A percentile compares a stretch with the other conserved stretches of the same genome.
Evolutionary conservation across 148 eudicot genomes (phyloP).

Genomic region (Selenicereus undatus): DNA sequence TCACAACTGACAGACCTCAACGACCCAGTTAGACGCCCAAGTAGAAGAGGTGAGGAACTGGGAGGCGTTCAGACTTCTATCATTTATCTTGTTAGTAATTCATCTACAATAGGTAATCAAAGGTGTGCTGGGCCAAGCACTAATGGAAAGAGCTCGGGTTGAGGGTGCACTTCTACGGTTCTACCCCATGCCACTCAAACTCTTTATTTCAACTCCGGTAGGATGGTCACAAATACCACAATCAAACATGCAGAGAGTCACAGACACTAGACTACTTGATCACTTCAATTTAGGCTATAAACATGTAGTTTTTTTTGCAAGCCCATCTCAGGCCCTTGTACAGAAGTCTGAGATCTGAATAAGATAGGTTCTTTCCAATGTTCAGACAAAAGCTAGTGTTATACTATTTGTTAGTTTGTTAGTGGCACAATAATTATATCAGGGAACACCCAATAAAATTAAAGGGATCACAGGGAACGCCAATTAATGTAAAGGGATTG

Average conservation of each 20-base stretch:
- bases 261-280: neutral
- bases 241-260: neutral
- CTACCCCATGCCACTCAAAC: neutral
- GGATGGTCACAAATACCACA: neutral
- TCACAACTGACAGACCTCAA: neutral
- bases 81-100: neutral
- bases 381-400: conserved; percentile 10
- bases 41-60: neutral
- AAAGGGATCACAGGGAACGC: neutral
- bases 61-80: conserved; percentile 4
- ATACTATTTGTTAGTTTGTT: neutral
- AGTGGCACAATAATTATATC: conserved; percentile 25
- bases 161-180: neutral
- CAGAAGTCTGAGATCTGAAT: neutral
- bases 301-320: neutral
- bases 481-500: neutral
- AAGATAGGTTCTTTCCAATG: neutral
- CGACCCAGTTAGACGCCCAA: neutral
- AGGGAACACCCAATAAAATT: conserved; percentile 14
- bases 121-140: neutral
- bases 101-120: neutral
- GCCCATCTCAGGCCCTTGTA: neutral
- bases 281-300: neutral
- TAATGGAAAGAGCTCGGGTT: neutral
- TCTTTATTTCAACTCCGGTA: too few relatives aligned